A percentile compares a stretch with the other conserved stretches of the same genome.
phyloP scores from a whole-genome alignment of 345 rosid species.

The Camelina hispida region DNA sequence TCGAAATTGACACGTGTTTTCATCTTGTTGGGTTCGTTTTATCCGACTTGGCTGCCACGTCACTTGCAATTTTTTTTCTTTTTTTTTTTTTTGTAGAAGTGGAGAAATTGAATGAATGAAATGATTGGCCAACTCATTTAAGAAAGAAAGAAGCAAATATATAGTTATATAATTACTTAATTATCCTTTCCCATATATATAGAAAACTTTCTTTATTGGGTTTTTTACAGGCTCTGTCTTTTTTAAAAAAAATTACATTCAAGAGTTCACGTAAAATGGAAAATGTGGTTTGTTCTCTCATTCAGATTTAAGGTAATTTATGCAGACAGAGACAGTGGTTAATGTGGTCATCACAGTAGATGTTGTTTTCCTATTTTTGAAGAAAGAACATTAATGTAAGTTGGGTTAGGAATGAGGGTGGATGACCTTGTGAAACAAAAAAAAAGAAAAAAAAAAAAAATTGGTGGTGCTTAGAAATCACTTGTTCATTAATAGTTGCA shows the following conservation, averaged over 20 bases:
- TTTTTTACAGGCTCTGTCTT: slow-evolving; percentile 11
- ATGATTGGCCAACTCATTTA: slow-evolving; percentile 41
- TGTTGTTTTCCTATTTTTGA: slow-evolving; percentile 11
- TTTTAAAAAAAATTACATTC: background rate
- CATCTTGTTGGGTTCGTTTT: background rate
- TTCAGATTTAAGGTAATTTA: slow-evolving; percentile 5
- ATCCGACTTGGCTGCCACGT: slow-evolving; percentile 38
- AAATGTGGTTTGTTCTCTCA: slow-evolving; percentile 31
- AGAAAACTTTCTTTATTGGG: slow-evolving; percentile 29
- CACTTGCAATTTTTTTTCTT: background rate
- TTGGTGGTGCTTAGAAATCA: slow-evolving; percentile 25
- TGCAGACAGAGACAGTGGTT: slow-evolving; percentile 33
- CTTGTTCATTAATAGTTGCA: slow-evolving; percentile 30
- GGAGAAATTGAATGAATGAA: slow-evolving; percentile 14
- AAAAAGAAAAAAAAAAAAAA: background rate
- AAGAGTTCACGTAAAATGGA: slow-evolving; percentile 13
- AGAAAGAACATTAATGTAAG: slow-evolving; percentile 38
- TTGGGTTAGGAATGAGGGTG: slow-evolving; percentile 29
- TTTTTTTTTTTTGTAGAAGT: background rate
- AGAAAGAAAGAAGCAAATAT: background rate
- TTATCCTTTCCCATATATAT: background rate
- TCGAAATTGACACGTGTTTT: slow-evolving; percentile 23
- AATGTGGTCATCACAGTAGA: slow-evolving; percentile 39
- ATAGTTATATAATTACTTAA: background rate
- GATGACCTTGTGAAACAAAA: slow-evolving; percentile 26